Percentiles rank a stretch among this genome's conserved stretches.
These are phyloP conservation scores for Phytophthora litchii DNA, from an alignment of 352 stramenopile species.

Conservation along the genomic window DNA sequence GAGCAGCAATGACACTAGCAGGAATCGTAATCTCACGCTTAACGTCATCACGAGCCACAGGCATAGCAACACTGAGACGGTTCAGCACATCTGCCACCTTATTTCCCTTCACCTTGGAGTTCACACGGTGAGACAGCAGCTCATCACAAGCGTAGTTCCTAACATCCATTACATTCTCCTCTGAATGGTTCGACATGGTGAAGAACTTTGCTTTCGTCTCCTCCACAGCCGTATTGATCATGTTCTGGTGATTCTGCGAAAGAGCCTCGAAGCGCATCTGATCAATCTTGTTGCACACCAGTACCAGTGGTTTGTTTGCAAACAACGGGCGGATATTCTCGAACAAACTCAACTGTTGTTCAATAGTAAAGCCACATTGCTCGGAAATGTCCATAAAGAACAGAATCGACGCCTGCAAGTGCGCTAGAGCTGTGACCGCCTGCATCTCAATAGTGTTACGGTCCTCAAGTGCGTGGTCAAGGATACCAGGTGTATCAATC, in stretches of 20 bases:
- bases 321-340: conserved; percentile 99
- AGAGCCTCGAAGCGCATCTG: conserved; percentile 94
- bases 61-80: conserved; percentile 95
- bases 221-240: conserved; percentile 80
- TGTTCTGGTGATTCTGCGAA: conserved; percentile 66
- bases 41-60: conserved; percentile 92
- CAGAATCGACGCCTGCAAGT: conserved; percentile 98
- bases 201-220: conserved; percentile 93
- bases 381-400: conserved; percentile 99
- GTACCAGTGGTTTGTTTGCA: conserved; percentile 98
- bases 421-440: conserved; percentile 98
- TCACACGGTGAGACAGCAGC: conserved; percentile 94
- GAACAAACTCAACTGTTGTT: conserved; percentile 98
- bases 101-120: conserved; percentile 94
- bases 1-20: conserved; percentile 88
- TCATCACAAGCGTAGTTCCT: conserved; percentile 97
- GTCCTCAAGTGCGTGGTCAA: conserved; percentile 99
- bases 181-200: conserved; percentile 98
- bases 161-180: conserved; percentile 96
- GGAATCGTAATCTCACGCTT: conserved; percentile 94
- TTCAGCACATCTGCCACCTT: conserved; percentile 97
- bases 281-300: conserved; percentile 99
- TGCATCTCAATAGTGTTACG: conserved; percentile 99
- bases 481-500: conserved; percentile 99
- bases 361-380: conserved; percentile 99